Conservation (phyloP, 805 yeast genomes). For the Lachancea sp. region DNA sequence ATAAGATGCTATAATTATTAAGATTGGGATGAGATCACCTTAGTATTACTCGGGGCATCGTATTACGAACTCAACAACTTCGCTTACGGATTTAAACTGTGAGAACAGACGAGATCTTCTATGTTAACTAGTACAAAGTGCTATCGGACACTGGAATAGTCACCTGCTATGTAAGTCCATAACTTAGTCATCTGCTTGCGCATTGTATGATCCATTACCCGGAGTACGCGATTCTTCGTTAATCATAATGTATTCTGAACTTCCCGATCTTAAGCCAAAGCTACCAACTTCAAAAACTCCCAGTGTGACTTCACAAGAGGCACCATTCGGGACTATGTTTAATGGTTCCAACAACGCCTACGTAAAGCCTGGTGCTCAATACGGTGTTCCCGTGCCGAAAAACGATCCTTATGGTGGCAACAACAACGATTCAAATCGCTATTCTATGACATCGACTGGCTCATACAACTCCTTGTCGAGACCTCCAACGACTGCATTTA, state of each 20-base stretch:
- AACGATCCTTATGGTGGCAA: not conserved
- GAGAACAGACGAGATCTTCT: no score
- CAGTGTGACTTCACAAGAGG: not conserved
- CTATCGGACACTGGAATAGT: no score
- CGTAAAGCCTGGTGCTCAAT: not conserved
- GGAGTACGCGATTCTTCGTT: not conserved
- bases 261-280: not conserved
- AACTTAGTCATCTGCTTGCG: no score
- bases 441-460: constrained; percentile 6
- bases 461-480: constrained; percentile 16
- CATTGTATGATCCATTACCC: constrained; percentile 1
- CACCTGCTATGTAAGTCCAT: no score
- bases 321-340: constrained; percentile 1
- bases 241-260: not conserved
- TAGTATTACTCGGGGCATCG: no score
- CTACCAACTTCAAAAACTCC: no score
- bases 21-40: no score
- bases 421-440: not conserved
- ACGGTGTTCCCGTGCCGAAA: not conserved
- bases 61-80: no score
- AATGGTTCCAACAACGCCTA: constrained; percentile 2
- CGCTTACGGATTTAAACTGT: no score
- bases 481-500: constrained; percentile 35
- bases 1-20: constrained; percentile 8
- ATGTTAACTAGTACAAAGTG: no score